Percentiles rank a stretch among this genome's conserved stretches.
phyloP scores from a whole-genome alignment of 257 asterid genomes.

The Penstemon davidsonii region DNA sequence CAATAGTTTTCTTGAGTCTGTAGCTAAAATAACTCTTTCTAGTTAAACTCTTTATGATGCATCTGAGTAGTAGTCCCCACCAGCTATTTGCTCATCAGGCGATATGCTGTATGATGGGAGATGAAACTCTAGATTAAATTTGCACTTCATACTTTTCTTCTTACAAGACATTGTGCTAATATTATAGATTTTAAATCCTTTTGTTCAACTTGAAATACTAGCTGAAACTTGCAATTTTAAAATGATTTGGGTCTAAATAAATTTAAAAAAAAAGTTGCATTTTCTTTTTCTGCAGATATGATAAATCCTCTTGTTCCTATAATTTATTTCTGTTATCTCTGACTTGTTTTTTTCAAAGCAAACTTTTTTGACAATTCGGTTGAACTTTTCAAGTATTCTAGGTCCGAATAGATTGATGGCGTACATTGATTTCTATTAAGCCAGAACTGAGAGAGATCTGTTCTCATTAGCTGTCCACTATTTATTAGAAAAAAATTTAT shows the following conservation, averaged over 20 bases:
- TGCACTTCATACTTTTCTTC: conserved; percentile 34
- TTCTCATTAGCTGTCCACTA: background rate
- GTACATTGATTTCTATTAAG: background rate
- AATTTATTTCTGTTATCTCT: background rate
- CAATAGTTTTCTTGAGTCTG: conserved; percentile 33
- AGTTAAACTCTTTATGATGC: conserved; percentile 30
- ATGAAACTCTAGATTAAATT: conserved; percentile 43
- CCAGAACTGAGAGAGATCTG: conserved; percentile 1
- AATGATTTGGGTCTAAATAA: conserved; percentile 28
- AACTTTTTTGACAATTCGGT: conserved; percentile 4
- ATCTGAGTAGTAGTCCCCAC: conserved; percentile 35
- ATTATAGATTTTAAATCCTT: conserved; percentile 33
- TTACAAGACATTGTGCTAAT: conserved; percentile 41
- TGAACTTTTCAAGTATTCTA: background rate
- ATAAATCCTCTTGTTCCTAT: conserved; percentile 12
- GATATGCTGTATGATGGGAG: conserved; percentile 46
- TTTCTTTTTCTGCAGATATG: conserved; percentile 22
- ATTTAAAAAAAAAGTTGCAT: conserved; percentile 18
- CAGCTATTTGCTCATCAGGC: conserved; percentile 33
- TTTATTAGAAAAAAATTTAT: conserved; percentile 3
- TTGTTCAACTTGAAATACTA: conserved; percentile 35
- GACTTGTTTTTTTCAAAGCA: conserved; percentile 3
- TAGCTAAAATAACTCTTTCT: conserved; percentile 37
- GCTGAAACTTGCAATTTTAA: conserved; percentile 31
- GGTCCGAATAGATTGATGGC: conserved; percentile 3